Percentiles rank a stretch among this genome's conserved stretches.
Conservation (phyloP, 108 stramenopile species). For the Epipyxis sp. region DNA sequence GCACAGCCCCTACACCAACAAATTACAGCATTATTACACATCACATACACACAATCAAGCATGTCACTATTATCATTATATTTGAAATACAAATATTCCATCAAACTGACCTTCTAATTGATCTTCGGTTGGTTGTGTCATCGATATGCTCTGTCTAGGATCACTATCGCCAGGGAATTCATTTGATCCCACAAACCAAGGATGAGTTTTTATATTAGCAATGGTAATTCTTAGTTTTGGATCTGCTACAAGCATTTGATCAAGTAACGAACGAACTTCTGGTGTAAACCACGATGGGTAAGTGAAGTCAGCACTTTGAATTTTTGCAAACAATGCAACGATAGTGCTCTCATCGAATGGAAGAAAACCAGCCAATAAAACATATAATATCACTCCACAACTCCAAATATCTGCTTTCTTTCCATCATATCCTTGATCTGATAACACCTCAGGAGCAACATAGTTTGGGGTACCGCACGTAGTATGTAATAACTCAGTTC, state of each 20-base stretch:
- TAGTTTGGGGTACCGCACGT: constrained; percentile 81
- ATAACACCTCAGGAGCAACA: constrained; percentile 71
- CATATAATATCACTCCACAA: constrained; percentile 73
- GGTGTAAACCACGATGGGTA: constrained; percentile 63
- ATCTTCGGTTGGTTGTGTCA: no score
- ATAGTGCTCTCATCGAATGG: constrained; percentile 74
- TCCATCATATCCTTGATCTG: constrained; percentile 75
- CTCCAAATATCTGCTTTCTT: constrained; percentile 65
- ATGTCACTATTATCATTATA: no score
- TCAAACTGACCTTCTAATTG: no score
- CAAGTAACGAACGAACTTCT: constrained; percentile 59
- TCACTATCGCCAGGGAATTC: no score
- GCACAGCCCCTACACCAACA: not conserved
- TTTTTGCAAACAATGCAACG: constrained; percentile 67
- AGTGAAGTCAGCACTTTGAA: constrained; percentile 62
- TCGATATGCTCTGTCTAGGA: no score
- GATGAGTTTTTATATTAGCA: not conserved
- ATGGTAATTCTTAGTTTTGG: constrained; percentile 49
- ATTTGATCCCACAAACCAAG: not conserved
- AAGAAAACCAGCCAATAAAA: constrained; percentile 69
- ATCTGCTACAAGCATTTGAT: constrained; percentile 68
- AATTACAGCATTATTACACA: no score
- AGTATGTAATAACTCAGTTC: constrained; percentile 58
- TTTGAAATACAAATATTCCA: no score
- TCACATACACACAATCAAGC: no score